Percentiles rank a stretch among this genome's conserved stretches.
Conservation (phyloP, 192 early-diverging fungal species). For the Funneliformis mosseae region DNA sequence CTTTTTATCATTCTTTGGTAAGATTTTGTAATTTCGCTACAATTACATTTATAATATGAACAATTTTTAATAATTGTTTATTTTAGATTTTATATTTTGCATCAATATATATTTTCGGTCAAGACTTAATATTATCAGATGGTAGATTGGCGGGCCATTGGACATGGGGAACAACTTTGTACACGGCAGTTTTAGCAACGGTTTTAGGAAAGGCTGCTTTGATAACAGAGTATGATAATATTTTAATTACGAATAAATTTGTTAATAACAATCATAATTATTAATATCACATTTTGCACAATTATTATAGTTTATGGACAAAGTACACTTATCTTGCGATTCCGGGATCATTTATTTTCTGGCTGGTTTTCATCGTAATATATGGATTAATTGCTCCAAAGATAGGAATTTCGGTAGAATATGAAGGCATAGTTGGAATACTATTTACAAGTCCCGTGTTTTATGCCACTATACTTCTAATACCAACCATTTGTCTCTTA, state of each 20-base stretch:
- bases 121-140: slow-evolving; percentile 67
- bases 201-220: slow-evolving; percentile 91
- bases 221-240: slow-evolving; percentile 67
- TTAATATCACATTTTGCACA: not conserved
- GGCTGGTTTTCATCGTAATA: slow-evolving; percentile 85
- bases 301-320: slow-evolving; percentile 75
- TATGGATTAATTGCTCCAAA: slow-evolving; percentile 78
- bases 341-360: slow-evolving; percentile 86
- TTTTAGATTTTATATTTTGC: slow-evolving; percentile 68
- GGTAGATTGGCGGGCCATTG: slow-evolving; percentile 85
- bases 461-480: slow-evolving; percentile 84
- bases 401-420: slow-evolving; percentile 68
- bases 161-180: slow-evolving; percentile 88
- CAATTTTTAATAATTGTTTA: not conserved
- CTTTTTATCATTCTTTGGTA: slow-evolving; percentile 88
- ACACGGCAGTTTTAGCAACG: slow-evolving; percentile 84
- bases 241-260: not conserved
- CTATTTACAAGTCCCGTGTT: slow-evolving; percentile 72
- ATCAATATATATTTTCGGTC: slow-evolving; percentile 64
- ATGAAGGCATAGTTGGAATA: slow-evolving; percentile 68
- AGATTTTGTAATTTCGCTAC: slow-evolving; percentile 39
- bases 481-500: slow-evolving; percentile 84
- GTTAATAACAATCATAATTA: not conserved
- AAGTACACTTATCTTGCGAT: slow-evolving; percentile 93
- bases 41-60: not conserved